phyloP scores from a whole-genome alignment of 768 basidiomycete species.

The Termitomyces sp. region DNA sequence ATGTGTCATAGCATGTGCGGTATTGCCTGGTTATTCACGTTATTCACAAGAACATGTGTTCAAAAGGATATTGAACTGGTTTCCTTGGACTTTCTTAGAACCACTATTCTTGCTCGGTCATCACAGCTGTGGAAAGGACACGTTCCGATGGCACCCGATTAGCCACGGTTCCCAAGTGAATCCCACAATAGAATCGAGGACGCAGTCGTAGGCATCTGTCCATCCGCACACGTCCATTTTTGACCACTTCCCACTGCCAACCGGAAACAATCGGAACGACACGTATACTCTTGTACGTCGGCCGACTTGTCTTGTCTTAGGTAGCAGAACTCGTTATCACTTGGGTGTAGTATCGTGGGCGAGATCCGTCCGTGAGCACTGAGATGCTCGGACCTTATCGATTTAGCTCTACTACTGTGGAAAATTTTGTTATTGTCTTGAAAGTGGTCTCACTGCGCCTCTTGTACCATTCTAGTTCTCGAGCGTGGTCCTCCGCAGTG shows the following conservation, averaged over 20 bases:
- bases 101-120: neutral
- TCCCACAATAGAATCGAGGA: neutral
- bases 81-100: neutral
- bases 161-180: neutral
- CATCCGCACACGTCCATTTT: neutral
- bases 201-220: neutral
- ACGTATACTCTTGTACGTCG: neutral
- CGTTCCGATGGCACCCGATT: neutral
- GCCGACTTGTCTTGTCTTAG: neutral
- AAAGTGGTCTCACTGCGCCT: neutral
- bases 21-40: neutral
- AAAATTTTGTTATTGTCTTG: neutral
- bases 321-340: neutral
- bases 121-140: neutral
- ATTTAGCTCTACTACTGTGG: neutral
- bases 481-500: neutral
- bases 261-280: neutral
- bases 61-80: neutral
- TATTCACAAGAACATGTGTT: neutral
- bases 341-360: neutral
- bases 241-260: neutral
- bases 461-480: neutral
- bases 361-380: conserved; percentile 4
- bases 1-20: neutral
- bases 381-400: neutral